Evolutionary conservation across 805 yeast species (phyloP).

Genomic region (Saccharomyces mikatae): DNA sequence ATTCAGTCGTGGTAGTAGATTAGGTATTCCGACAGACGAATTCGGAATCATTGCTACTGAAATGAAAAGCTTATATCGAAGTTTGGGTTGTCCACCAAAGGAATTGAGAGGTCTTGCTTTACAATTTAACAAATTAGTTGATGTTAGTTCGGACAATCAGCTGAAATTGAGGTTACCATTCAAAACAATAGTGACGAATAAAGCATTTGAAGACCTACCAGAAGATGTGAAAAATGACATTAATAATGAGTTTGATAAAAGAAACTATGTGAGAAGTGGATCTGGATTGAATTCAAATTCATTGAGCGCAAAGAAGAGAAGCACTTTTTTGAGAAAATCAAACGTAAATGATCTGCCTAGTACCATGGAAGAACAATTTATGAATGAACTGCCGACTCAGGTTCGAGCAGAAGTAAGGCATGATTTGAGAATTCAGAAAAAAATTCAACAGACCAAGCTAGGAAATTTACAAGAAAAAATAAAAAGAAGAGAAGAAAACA

Average conservation of each 20-base stretch:
- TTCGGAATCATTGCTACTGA: conserved; percentile 55
- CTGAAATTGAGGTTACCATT: conserved; percentile 29
- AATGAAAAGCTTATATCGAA: conserved; percentile 46
- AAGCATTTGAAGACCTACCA: conserved; percentile 7
- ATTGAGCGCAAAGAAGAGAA: conserved; percentile 1
- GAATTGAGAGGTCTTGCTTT: conserved; percentile 78
- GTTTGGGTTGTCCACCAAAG: conserved; percentile 48
- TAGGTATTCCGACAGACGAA: conserved; percentile 57
- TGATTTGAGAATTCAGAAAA: conserved; percentile 36
- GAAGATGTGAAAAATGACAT: conserved; percentile 12
- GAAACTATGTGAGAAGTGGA: conserved; percentile 5
- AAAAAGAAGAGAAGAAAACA: conserved; percentile 8
- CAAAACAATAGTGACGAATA: conserved; percentile 14
- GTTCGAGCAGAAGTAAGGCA: conserved; percentile 52
- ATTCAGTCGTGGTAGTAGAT: conserved; percentile 45
- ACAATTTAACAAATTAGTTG: conserved; percentile 52
- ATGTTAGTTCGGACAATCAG: conserved; percentile 22
- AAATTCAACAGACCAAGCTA: conserved; percentile 16
- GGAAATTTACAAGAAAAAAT: conserved; percentile 11
- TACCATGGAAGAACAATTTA: conserved; percentile 57
- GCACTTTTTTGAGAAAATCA: background rate
- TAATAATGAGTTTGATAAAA: conserved; percentile 10
- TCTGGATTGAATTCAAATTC: conserved; percentile 1
- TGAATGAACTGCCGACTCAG: conserved; percentile 56
- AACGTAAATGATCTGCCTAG: conserved; percentile 14